phyloP scores from a whole-genome alignment of 2,329 filamentous ascomycete genomes.

The Raffaelea deltoideospora region DNA sequence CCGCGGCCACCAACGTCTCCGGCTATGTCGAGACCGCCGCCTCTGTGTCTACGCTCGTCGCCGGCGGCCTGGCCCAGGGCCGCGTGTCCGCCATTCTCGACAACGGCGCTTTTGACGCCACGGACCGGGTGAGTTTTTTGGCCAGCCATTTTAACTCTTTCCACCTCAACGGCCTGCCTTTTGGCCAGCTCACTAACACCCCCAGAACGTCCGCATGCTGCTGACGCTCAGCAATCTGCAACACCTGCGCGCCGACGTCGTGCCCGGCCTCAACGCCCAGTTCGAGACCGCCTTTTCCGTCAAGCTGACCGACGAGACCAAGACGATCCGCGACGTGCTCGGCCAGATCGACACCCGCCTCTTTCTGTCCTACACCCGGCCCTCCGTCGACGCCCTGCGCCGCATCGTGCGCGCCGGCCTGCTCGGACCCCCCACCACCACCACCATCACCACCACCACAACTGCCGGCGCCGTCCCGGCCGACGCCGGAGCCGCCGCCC shows the following conservation, averaged over 20 bases:
- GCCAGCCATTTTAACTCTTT: too few relatives aligned
- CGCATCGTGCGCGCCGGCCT: conserved; percentile 62
- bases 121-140: conserved; percentile 37
- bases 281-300: conserved; percentile 93
- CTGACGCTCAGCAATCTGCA: conserved; percentile 88
- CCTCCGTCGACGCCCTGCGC: conserved; percentile 52
- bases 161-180: background rate
- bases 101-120: conserved; percentile 35
- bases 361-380: conserved; percentile 82
- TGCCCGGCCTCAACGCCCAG: conserved; percentile 76
- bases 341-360: conserved; percentile 79
- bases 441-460: conserved; percentile 55
- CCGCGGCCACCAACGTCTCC: conserved; percentile 22
- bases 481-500: conserved; percentile 34
- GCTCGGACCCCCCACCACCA: conserved; percentile 26
- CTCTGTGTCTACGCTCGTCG: conserved; percentile 3
- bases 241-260: conserved; percentile 62
- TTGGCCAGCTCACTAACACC: background rate
- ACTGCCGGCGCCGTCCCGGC: conserved; percentile 28
- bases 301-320: conserved; percentile 83
- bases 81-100: conserved; percentile 19
- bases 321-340: conserved; percentile 81
- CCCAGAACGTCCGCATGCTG: conserved; percentile 78
- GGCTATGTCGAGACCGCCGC: conserved; percentile 15
- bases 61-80: conserved; percentile 9